Conservation (phyloP, 352 stramenopile genomes). For the Pythium chondricola region DNA sequence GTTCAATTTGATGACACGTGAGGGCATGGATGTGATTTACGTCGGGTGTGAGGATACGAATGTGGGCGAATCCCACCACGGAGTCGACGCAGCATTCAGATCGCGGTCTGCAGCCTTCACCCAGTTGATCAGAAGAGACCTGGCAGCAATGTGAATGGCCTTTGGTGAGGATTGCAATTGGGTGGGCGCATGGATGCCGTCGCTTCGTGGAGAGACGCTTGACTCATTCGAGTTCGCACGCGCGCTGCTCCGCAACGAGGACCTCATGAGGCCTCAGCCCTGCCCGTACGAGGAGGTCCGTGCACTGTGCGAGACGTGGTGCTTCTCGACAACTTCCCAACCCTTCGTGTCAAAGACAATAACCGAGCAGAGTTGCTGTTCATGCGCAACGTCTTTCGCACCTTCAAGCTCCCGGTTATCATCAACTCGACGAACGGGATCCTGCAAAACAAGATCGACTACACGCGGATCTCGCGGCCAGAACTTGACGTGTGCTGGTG, state of each 20-base stretch:
- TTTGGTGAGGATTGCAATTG: not conserved
- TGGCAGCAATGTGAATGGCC: not conserved
- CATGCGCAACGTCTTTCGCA: conserved; percentile 1
- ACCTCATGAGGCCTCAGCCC: not conserved
- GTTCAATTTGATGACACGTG: conserved; percentile 14
- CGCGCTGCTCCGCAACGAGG: not conserved
- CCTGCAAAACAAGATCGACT: not conserved
- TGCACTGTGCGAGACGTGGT: not conserved
- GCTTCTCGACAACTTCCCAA: not conserved
- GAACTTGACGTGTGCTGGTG: not conserved
- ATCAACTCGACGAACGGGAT: not conserved
- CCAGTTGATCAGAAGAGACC: not conserved
- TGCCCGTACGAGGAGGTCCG: not conserved
- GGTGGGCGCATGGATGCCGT: not conserved
- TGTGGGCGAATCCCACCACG: not conserved
- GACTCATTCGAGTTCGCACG: not conserved
- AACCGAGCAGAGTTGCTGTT: not conserved
- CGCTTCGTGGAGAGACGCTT: not conserved
- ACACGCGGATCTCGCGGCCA: too few species aligned
- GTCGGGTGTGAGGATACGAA: not conserved
- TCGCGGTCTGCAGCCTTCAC: not conserved
- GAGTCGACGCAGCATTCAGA: not conserved
- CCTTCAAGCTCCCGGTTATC: not conserved
- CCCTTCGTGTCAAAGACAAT: not conserved
- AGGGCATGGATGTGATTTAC: conserved; percentile 3